phyloP scores from a whole-genome alignment of 257 asterid genomes.

The Cordia subcordata region DNA sequence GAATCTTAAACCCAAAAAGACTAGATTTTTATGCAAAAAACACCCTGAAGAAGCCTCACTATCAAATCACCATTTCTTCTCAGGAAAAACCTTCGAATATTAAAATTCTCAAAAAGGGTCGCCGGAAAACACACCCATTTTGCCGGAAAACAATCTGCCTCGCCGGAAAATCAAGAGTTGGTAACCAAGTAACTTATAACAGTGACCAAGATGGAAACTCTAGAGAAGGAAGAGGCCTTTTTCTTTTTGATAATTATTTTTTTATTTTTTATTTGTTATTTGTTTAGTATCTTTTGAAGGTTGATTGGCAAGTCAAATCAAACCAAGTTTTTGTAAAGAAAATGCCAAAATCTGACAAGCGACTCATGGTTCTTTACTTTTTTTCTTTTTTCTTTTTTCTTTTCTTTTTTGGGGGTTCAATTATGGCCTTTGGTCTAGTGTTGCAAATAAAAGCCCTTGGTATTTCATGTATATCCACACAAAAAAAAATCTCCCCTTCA shows the following conservation, averaged over 20 bases:
- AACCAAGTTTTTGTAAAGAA: slow-evolving; percentile 6
- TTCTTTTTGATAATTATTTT: background rate
- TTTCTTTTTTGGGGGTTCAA: too few species aligned
- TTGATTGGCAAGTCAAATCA: background rate
- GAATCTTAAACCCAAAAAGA: slow-evolving; percentile 16
- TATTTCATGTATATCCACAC: background rate
- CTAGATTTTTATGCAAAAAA: slow-evolving; percentile 14
- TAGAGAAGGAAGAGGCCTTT: slow-evolving; percentile 1
- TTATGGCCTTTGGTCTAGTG: background rate
- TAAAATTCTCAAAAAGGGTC: slow-evolving; percentile 24
- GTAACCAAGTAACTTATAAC: slow-evolving; percentile 2
- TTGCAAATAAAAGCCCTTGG: background rate
- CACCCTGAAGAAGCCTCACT: background rate
- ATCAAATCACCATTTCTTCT: slow-evolving; percentile 6
- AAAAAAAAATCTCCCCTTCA: too few species aligned
- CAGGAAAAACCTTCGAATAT: slow-evolving; percentile 7
- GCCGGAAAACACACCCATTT: slow-evolving; percentile 15
- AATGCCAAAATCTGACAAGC: slow-evolving; percentile 17
- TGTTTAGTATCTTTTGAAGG: background rate
- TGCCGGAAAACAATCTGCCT: slow-evolving; percentile 32
- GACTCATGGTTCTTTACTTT: background rate
- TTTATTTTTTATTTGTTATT: background rate
- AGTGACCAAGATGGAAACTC: slow-evolving; percentile 21
- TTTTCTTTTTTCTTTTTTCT: too few species aligned
- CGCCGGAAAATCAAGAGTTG: slow-evolving; percentile 15